Evolutionary conservation across 2,329 filamentous ascomycete species (phyloP).

Genomic region (Westerdykella ornata): DNA sequence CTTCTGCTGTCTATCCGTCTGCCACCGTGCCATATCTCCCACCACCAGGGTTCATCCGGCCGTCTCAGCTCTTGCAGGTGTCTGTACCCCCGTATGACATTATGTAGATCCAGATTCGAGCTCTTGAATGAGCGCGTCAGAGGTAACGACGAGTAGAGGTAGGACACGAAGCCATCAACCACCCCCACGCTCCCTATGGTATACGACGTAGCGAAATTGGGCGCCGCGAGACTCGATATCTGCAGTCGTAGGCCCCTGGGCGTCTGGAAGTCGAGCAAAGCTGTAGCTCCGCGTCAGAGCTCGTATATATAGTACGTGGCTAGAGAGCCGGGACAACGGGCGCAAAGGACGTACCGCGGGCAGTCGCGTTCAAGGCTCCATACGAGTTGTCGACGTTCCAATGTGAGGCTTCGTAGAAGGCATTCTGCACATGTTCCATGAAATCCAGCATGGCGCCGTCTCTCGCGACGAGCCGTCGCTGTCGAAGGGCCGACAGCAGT

Average conservation of each 20-base stretch:
- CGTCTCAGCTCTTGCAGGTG: constrained; percentile 62
- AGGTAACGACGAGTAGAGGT: constrained; percentile 85
- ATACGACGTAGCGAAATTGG: constrained; percentile 92
- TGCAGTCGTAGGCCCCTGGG: constrained; percentile 78
- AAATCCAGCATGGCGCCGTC: constrained; percentile 73
- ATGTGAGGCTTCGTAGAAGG: constrained; percentile 77
- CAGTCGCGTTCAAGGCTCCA: constrained; percentile 73
- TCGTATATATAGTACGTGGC: constrained; percentile 1
- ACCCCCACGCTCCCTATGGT: constrained; percentile 81
- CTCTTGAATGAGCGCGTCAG: constrained; percentile 63
- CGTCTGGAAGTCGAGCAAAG: constrained; percentile 80
- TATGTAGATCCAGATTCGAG: constrained; percentile 65
- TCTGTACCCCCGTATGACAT: constrained; percentile 75
- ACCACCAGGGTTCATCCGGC: constrained; percentile 47
- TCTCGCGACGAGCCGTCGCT: constrained; percentile 18
- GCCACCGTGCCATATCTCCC: constrained; percentile 50
- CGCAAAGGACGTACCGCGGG: constrained; percentile 55
- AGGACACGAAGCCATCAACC: constrained; percentile 94
- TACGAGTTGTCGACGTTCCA: constrained; percentile 94
- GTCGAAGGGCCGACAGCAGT: background rate
- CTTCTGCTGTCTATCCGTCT: constrained; percentile 46
- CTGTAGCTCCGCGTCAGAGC: constrained; percentile 40
- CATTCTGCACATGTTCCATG: constrained; percentile 93
- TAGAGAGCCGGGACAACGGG: constrained; percentile 2
- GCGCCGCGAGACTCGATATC: constrained; percentile 83